These are phyloP conservation scores for Amanita phalloides DNA, from an alignment of 768 basidiomycete genomes.

Conservation along the genomic window DNA sequence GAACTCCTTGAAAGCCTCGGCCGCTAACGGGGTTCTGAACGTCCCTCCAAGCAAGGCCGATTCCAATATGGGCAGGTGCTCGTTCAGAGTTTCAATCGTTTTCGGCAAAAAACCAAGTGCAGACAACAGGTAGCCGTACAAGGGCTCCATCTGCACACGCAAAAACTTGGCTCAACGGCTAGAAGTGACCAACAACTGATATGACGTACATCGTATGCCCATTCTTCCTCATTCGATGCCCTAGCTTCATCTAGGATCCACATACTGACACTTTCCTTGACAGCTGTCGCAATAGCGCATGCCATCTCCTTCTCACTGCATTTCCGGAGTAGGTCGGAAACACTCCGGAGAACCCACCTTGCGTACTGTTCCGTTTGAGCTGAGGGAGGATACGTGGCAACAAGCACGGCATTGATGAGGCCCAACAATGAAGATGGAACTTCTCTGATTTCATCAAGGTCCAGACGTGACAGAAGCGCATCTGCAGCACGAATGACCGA, in stretches of 20 bases:
- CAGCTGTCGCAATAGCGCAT: constrained; percentile 30
- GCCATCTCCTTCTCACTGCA: constrained; percentile 38
- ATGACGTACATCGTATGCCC: constrained; percentile 44
- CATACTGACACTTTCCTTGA: constrained; percentile 42
- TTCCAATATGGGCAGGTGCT: constrained; percentile 39
- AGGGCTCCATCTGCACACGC: constrained; percentile 36
- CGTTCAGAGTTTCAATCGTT: constrained; percentile 28
- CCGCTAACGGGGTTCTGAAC: constrained; percentile 31
- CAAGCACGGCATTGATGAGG: constrained; percentile 49
- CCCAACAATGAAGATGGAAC: constrained; percentile 45
- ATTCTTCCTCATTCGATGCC: constrained; percentile 41
- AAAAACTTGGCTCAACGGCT: constrained; percentile 2
- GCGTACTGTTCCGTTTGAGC: constrained; percentile 39
- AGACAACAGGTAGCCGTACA: constrained; percentile 53
- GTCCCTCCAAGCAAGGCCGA: constrained; percentile 45
- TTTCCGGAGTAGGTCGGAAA: constrained; percentile 41
- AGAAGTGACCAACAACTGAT: background rate
- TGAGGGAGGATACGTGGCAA: constrained; percentile 56
- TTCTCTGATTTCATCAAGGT: constrained; percentile 37
- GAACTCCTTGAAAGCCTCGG: constrained; percentile 48
- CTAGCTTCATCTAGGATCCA: constrained; percentile 58
- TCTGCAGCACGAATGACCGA: constrained; percentile 47
- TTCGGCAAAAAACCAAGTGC: constrained; percentile 37
- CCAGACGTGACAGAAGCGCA: constrained; percentile 43
- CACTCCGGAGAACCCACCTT: constrained; percentile 51